Base-by-base conservation (phyloP, 345 rosid species). In the Syzygium aqueum region DNA sequence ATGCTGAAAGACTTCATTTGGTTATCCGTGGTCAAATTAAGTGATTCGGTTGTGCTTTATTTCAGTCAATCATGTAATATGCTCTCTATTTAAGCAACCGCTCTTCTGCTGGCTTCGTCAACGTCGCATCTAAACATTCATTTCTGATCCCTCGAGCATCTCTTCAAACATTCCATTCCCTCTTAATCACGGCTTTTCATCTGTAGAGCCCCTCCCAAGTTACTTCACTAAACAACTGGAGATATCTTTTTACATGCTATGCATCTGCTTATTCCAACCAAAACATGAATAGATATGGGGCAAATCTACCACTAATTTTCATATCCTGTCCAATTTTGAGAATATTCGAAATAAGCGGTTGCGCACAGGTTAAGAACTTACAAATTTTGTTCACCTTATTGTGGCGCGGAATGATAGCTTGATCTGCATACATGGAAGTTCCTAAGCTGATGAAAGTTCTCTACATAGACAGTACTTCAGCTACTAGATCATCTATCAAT, bases 401-500 rank as follows among this genome's bases (percentile, higher is more conserved):
- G 37, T 73, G 82, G 14, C 49, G 1, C 40, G 27, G 82, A 73
- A 19, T 22, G 49, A 73, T 19, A 73, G 82, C 82, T 37, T 37
- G 80, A 73, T 73, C 49, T 19, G 49, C 82, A 73, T 73, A 73
- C 82, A 37, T 10, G 25, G 49, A 73, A 73, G 82, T 73, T 22
- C 82, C 82, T 73, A 73, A 19, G 49, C 15, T 73, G 15, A 37
- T 10, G 46, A 17, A 37, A 37, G 82, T 73, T 37, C 49, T 73
- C 43, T 92, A 92, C 91, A 40, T 86, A 65, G 67, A 89, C 78
- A 91, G 89, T 86, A 93, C 86, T 92, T 97, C 98, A 87, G 88
- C 91, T 51, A 94, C 89, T 88, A 97, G 84, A 86, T 94, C 98
- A 88, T 94, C 94, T 84, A 94, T 92, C 92, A 97, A 63, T 89